Conservation (phyloP, 2,329 filamentous ascomycete species). For the Podosphaera aphanis region DNA sequence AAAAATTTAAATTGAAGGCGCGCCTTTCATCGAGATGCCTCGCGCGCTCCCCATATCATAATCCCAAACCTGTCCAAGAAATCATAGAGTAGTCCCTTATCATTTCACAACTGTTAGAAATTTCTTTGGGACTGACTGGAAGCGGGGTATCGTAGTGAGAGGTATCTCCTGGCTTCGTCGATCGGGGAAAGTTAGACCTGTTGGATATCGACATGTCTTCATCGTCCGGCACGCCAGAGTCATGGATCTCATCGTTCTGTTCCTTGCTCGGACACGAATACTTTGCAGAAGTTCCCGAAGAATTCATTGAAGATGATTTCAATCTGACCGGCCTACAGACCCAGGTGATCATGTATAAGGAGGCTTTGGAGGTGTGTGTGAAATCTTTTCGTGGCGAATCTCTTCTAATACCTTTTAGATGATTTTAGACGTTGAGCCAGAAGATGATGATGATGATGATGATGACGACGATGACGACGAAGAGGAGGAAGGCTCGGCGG, state of each 20-base stretch:
- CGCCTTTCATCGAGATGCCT: background rate
- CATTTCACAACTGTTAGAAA: background rate
- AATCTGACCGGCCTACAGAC: constrained; percentile 88
- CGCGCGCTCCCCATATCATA: background rate
- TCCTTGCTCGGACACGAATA: constrained; percentile 90
- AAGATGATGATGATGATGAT: constrained; percentile 70
- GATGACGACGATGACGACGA: constrained; percentile 44
- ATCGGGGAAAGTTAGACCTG: background rate
- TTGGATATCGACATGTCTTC: constrained; percentile 12
- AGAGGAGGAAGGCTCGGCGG: constrained; percentile 40
- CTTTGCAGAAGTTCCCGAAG: constrained; percentile 94
- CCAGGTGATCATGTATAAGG: constrained; percentile 97
- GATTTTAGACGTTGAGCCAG: constrained; percentile 94
- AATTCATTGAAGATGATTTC: constrained; percentile 99
- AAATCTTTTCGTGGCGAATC: background rate
- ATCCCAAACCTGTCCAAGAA: background rate
- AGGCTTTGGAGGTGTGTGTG: constrained; percentile 54
- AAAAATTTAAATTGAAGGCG: background rate
- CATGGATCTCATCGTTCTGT: constrained; percentile 96
- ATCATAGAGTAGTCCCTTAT: background rate
- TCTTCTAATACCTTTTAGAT: constrained; percentile 29
- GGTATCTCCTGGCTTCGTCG: background rate
- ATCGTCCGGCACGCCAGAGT: constrained; percentile 31
- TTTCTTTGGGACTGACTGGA: background rate
- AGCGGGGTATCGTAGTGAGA: background rate